Conservation (phyloP, 305 asterid species). For the Fraxinus floribunda region DNA sequence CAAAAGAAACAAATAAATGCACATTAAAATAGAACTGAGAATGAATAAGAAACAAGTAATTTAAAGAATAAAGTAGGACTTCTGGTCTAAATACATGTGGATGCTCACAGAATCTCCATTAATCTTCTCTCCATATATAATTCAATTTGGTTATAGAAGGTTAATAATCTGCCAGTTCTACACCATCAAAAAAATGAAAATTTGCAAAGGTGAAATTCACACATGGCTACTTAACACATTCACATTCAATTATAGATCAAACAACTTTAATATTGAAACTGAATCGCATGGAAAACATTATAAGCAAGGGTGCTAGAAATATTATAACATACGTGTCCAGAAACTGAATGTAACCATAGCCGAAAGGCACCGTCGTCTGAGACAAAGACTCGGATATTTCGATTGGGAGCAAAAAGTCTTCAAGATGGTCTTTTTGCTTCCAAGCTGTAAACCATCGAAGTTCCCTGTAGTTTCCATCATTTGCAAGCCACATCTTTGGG, state of each 20-base stretch:
- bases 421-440: conserved; percentile 77
- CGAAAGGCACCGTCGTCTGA: conserved; percentile 76
- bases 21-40: conserved; percentile 8
- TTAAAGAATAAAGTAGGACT: neutral
- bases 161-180: conserved; percentile 2
- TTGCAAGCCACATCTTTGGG: conserved; percentile 96
- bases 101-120: neutral
- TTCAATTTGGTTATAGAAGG: neutral
- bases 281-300: neutral
- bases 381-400: conserved; percentile 64
- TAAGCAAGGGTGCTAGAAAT: neutral
- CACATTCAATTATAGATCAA: neutral
- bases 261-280: neutral
- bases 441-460: conserved; percentile 97
- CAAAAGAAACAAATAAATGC: neutral
- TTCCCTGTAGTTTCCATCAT: conserved; percentile 93
- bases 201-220: neutral
- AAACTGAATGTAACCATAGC: conserved; percentile 84
- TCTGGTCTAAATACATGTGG: neutral
- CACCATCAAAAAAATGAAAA: neutral
- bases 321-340: conserved; percentile 69
- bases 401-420: conserved; percentile 75
- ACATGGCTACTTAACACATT: neutral
- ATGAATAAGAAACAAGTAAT: conserved; percentile 3
- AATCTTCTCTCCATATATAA: conserved; percentile 7